Conservation (phyloP, 306 rosid species). For the Lathyrus aphaca region DNA sequence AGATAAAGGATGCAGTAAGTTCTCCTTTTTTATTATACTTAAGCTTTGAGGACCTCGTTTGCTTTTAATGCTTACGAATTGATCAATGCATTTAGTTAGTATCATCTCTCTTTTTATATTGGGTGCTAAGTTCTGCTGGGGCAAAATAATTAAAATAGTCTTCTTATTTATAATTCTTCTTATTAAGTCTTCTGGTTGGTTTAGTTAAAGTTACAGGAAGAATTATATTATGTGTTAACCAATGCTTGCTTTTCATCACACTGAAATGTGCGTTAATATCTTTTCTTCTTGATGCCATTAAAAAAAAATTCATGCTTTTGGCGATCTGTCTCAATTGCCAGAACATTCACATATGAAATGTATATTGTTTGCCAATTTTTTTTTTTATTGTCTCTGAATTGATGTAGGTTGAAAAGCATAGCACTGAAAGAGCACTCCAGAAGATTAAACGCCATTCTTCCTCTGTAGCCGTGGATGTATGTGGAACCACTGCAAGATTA, state of each 20-base stretch:
- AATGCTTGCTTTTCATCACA: neutral
- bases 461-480: conserved; percentile 54
- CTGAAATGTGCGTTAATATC: neutral
- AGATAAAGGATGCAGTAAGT: conserved; percentile 77
- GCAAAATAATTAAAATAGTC: neutral
- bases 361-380: conserved; percentile 28
- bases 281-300: neutral
- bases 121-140: conserved; percentile 13
- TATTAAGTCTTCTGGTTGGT: neutral
- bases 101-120: conserved; percentile 22
- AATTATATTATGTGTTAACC: conserved; percentile 7
- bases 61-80: conserved; percentile 10
- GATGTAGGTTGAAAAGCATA: conserved; percentile 66
- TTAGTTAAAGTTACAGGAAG: conserved; percentile 7
- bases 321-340: neutral
- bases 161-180: neutral
- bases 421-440: conserved; percentile 63
- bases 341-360: neutral
- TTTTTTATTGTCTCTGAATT: conserved; percentile 29
- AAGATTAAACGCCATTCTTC: conserved; percentile 74
- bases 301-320: neutral
- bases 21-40: conserved; percentile 26
- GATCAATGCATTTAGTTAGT: neutral
- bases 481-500: conserved; percentile 42
- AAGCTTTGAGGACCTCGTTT: neutral